These are phyloP conservation scores for Phlyctochytrium bullatum DNA, from an alignment of 192 early-diverging fungal species.

Conservation along the genomic window DNA sequence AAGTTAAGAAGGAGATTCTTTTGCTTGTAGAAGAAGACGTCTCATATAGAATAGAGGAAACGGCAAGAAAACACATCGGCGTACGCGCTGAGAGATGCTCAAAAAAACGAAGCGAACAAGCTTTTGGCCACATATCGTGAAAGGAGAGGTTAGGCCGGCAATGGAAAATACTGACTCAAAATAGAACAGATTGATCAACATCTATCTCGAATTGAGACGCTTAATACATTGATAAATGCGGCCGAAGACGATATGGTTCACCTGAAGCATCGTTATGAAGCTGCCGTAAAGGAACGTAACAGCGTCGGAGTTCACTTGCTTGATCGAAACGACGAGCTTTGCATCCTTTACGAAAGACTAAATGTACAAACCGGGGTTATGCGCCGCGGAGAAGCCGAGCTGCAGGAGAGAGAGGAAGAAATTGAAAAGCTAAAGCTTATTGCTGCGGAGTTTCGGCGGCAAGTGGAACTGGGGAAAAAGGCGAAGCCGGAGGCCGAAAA, in stretches of 20 bases:
- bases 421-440: constrained; percentile 45
- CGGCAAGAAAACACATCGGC: constrained; percentile 54
- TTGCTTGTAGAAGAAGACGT: no score
- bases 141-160: constrained; percentile 32
- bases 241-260: constrained; percentile 54
- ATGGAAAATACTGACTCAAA: constrained; percentile 6
- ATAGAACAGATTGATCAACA: constrained; percentile 60
- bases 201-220: constrained; percentile 54
- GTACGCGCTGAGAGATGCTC: constrained; percentile 51
- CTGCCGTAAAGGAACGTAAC: constrained; percentile 51
- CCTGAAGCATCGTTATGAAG: constrained; percentile 49
- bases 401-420: constrained; percentile 39
- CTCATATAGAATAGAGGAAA: constrained; percentile 51
- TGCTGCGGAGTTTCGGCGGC: constrained; percentile 32
- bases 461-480: constrained; percentile 43
- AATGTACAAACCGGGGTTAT: constrained; percentile 45
- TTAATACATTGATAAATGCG: constrained; percentile 49
- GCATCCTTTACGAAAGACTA: constrained; percentile 56
- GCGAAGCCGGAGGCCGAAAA: constrained; percentile 18
- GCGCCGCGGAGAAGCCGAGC: constrained; percentile 39
- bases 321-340: constrained; percentile 61
- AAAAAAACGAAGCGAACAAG: constrained; percentile 66
- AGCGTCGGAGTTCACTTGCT: constrained; percentile 51
- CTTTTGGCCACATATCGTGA: constrained; percentile 49
- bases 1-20: no score